phyloP scores from a whole-genome alignment of 1,284 basidiomycete species.

The Meripilus lineatus region DNA sequence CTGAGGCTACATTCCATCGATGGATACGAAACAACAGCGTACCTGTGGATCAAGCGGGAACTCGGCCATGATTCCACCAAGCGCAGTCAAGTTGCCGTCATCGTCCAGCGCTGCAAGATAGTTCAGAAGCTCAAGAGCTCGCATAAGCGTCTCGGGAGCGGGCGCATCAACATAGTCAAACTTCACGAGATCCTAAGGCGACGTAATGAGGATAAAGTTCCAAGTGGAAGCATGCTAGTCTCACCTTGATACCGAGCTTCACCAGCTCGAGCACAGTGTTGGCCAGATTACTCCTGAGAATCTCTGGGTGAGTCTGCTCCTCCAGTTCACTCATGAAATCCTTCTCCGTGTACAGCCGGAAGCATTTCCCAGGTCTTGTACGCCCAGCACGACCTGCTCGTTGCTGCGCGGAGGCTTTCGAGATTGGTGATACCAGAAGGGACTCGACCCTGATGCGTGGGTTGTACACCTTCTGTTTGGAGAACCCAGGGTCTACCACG shows the following conservation, averaged over 20 bases:
- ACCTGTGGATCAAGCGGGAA: conserved; percentile 86
- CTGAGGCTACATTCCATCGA: not conserved
- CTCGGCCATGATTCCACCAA: conserved; percentile 95
- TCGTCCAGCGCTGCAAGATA: conserved; percentile 93
- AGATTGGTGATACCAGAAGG: conserved; percentile 91
- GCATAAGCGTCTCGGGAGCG: conserved; percentile 97
- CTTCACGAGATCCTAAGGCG: conserved; percentile 73
- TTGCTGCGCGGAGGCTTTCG: conserved; percentile 95
- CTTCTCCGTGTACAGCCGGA: conserved; percentile 94
- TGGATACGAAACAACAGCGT: not conserved
- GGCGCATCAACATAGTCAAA: conserved; percentile 98
- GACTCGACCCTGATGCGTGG: conserved; percentile 95
- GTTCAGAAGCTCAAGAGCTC: conserved; percentile 93
- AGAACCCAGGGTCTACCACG: conserved; percentile 97
- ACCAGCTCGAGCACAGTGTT: conserved; percentile 94
- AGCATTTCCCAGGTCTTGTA: conserved; percentile 96
- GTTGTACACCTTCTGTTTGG: conserved; percentile 97
- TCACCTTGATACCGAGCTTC: conserved; percentile 83
- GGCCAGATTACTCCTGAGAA: conserved; percentile 87
- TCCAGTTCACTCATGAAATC: conserved; percentile 95
- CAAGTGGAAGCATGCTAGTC: conserved; percentile 9
- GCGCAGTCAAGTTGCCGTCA: conserved; percentile 84
- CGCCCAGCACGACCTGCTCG: conserved; percentile 95
- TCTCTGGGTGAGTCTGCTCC: conserved; percentile 96
- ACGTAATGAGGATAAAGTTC: not conserved